Conservation (phyloP, 805 yeast genomes). For the Ogataea methylovora region DNA sequence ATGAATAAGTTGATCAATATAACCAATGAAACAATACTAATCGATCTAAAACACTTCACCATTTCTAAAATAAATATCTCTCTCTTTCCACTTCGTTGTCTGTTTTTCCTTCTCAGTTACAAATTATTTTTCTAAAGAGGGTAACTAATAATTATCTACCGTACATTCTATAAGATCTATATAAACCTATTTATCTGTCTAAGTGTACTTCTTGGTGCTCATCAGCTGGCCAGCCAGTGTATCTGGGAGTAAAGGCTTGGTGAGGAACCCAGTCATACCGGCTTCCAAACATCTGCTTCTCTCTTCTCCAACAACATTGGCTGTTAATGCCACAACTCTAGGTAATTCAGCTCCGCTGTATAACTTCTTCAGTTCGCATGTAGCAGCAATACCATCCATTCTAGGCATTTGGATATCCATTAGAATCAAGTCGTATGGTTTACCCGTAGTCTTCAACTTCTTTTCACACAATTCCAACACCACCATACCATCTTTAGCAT, state of each 20-base stretch:
- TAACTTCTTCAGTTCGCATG: slow-evolving; percentile 28
- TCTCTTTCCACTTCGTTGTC: no score
- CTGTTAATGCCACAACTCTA: slow-evolving; percentile 40
- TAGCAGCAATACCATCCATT: slow-evolving; percentile 46
- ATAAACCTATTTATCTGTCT: no score
- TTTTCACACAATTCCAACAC: slow-evolving; percentile 28
- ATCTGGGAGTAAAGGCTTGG: slow-evolving; percentile 45
- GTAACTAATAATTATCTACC: no score
- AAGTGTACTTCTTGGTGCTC: no score
- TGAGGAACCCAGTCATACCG: slow-evolving; percentile 46
- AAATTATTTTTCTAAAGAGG: no score
- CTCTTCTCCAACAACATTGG: slow-evolving; percentile 49
- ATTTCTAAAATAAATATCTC: no score
- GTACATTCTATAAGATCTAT: no score
- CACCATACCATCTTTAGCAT: slow-evolving; percentile 44
- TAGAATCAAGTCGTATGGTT: slow-evolving; percentile 41
- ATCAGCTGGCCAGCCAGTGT: slow-evolving; percentile 31
- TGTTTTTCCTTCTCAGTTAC: no score
- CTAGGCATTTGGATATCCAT: slow-evolving; percentile 39
- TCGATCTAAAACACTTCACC: no score
- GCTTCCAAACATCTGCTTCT: slow-evolving; percentile 35
- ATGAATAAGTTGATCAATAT: no score
- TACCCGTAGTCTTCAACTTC: slow-evolving; percentile 17
- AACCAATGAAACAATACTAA: no score
- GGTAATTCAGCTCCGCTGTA: slow-evolving; percentile 26